These are phyloP conservation scores for Saccharomycopsis capsularis DNA, from an alignment of 805 yeast genomes.

Conservation along the genomic window DNA sequence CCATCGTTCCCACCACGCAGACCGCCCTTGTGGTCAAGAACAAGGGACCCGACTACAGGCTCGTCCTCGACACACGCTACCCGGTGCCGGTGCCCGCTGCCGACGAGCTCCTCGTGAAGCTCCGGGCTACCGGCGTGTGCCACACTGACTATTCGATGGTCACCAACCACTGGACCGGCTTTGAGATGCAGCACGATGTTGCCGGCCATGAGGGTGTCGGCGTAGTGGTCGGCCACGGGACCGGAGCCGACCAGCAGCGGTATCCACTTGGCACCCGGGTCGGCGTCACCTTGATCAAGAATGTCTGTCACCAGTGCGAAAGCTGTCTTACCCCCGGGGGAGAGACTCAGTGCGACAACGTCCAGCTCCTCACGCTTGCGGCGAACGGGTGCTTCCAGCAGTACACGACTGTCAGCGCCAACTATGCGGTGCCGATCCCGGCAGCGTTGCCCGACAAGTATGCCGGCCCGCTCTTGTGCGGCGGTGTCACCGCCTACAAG, in stretches of 20 bases:
- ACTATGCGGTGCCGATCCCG: conserved; percentile 56
- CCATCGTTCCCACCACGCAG: conserved; percentile 28
- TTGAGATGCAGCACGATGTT: conserved; percentile 21
- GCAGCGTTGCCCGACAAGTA: conserved; percentile 27
- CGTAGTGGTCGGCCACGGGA: conserved; percentile 24
- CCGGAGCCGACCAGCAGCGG: conserved; percentile 20
- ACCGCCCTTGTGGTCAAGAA: conserved; percentile 31
- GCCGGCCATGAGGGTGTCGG: conserved; percentile 31
- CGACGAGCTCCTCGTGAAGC: conserved; percentile 26
- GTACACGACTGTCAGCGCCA: conserved; percentile 59
- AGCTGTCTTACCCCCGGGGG: conserved; percentile 26
- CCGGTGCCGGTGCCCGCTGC: conserved; percentile 30
- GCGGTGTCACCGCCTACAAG: conserved; percentile 63
- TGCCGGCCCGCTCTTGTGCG: conserved; percentile 59
- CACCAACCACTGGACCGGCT: conserved; percentile 34
- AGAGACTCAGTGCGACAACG: conserved; percentile 48
- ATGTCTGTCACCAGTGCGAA: conserved; percentile 24
- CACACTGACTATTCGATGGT: conserved; percentile 37
- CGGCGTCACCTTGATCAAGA: conserved; percentile 25
- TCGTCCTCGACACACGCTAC: conserved; percentile 27
- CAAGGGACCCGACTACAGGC: conserved; percentile 30
- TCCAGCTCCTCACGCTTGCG: conserved; percentile 68
- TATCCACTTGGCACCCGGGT: conserved; percentile 24
- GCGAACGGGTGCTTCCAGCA: conserved; percentile 66
- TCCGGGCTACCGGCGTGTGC: conserved; percentile 37